Conservation (phyloP, 2,329 filamentous ascomycete genomes). For the Chaetothyriales sp. region DNA sequence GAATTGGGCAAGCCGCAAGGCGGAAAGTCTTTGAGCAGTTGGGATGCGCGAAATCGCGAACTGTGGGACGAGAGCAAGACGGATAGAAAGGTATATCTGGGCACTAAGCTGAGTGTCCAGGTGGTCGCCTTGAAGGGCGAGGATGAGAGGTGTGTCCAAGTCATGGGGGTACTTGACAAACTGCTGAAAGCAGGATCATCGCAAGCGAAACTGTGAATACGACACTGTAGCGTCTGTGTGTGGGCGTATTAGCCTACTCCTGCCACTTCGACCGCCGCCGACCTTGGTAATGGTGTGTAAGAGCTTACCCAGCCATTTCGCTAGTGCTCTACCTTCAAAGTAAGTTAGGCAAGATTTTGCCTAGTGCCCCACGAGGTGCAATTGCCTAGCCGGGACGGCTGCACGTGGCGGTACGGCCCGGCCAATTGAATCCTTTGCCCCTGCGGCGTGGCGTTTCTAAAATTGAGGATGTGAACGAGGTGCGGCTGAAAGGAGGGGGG, state of each 20-base stretch:
- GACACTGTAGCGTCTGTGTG: too few relatives aligned
- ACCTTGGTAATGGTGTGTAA: too few relatives aligned
- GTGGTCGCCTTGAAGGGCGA: conserved; percentile 42
- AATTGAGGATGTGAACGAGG: neutral
- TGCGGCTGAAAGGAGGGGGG: too few relatives aligned
- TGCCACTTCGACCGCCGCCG: too few relatives aligned
- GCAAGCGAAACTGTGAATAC: neutral
- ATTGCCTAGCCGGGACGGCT: neutral
- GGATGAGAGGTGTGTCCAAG: conserved; percentile 40
- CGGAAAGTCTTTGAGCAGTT: conserved; percentile 34
- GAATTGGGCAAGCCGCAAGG: conserved; percentile 33
- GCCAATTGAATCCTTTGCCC: neutral
- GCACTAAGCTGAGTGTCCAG: conserved; percentile 43
- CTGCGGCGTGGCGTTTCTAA: neutral
- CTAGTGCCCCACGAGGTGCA: neutral
- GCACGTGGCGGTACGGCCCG: neutral
- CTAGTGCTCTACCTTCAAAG: neutral
- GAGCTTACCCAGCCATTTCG: neutral
- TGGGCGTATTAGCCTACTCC: too few relatives aligned
- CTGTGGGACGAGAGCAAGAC: conserved; percentile 41
- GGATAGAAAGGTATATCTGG: conserved; percentile 41
- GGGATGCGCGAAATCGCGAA: conserved; percentile 47
- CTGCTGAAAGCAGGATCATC: neutral
- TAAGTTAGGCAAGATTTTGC: neutral
- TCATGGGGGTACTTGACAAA: conserved; percentile 40